Conservation (phyloP, 2,329 filamentous ascomycete genomes). For the Fusarium protoensiforme region DNA sequence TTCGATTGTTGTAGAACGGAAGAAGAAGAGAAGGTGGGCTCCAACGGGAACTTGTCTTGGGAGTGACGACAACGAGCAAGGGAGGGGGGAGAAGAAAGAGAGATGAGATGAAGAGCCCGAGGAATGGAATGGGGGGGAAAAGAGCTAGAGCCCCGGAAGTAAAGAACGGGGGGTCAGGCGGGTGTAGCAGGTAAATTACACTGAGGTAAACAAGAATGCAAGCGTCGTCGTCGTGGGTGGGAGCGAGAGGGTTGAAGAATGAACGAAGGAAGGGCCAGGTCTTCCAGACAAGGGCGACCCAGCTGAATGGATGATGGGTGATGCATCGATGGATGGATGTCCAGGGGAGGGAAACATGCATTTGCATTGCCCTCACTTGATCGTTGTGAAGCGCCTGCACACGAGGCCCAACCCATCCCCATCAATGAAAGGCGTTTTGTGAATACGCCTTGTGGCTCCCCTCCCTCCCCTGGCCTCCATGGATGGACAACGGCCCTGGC, state of each 20-base stretch:
- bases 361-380: not conserved
- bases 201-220: conserved; percentile 31
- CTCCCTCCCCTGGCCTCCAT: not conserved
- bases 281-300: conserved; percentile 29
- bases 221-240: conserved; percentile 2
- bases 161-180: conserved; percentile 26
- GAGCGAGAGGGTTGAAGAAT: conserved; percentile 17
- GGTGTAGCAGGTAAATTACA: conserved; percentile 27
- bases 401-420: not conserved
- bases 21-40: conserved; percentile 28
- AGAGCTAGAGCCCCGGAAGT: not conserved
- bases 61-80: conserved; percentile 26
- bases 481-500: not conserved
- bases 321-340: conserved; percentile 1
- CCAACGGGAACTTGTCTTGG: not conserved
- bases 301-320: conserved; percentile 23
- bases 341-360: conserved; percentile 3
- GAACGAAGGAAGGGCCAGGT: not conserved
- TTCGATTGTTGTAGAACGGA: conserved; percentile 18
- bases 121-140: conserved; percentile 22
- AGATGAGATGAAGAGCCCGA: conserved; percentile 32
- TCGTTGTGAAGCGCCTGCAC: not conserved
- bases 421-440: not conserved
- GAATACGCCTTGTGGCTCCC: not conserved
- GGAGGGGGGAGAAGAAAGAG: conserved; percentile 6